Conservation (phyloP, 106 monocot species). For the Phalaenopsis aphrodite region DNA sequence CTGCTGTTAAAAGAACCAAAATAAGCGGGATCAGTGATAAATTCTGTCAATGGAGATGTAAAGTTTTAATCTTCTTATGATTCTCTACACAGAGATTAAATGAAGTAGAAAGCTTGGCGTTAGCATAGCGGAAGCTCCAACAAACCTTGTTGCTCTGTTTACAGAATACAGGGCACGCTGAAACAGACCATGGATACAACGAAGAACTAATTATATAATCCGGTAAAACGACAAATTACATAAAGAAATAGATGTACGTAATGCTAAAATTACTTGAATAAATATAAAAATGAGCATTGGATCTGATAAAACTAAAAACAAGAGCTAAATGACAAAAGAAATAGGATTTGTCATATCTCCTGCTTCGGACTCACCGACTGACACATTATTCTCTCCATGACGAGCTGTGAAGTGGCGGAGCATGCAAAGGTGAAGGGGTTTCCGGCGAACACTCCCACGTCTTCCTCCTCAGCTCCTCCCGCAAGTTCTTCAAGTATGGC, state of each 20-base stretch:
- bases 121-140: neutral
- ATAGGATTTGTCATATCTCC: neutral
- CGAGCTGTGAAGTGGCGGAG: constrained; percentile 82
- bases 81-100: neutral
- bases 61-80: neutral
- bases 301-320: neutral
- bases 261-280: neutral
- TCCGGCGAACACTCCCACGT: constrained; percentile 3
- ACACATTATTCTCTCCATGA: constrained; percentile 86
- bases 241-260: neutral
- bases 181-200: neutral
- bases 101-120: too few relatives aligned
- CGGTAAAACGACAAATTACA: neutral
- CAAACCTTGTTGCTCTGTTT: neutral
- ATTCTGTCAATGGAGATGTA: neutral
- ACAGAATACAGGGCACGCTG: neutral
- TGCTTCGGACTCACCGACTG: constrained; percentile 54
- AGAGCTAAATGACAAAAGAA: neutral
- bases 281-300: neutral
- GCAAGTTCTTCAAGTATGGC: constrained; percentile 35
- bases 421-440: constrained; percentile 72
- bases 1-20: constrained; percentile 23
- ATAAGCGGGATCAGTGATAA: neutral
- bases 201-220: neutral
- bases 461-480: constrained; percentile 12